Percentiles rank a stretch among this genome's conserved stretches.
Conservation (phyloP, 1,139 yeast species). For the Suhomyces ambrosiae region DNA sequence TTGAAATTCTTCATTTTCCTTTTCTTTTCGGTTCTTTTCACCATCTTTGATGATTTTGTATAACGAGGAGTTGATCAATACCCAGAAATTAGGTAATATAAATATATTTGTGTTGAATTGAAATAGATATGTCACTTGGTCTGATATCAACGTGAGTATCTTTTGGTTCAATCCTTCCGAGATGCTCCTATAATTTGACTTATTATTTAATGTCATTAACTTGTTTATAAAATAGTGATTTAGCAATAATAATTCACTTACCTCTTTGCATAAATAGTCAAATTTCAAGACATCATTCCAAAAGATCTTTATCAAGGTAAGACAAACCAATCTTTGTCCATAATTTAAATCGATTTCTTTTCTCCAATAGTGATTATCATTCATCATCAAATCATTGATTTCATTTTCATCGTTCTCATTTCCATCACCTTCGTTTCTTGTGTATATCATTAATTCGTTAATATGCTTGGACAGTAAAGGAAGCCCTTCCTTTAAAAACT, state of each 20-base stretch:
- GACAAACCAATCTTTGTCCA: constrained; percentile 43
- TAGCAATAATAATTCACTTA: constrained; percentile 56
- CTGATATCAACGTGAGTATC: constrained; percentile 29
- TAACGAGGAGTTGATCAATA: constrained; percentile 49
- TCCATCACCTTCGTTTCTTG: constrained; percentile 12
- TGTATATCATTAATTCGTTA: constrained; percentile 17
- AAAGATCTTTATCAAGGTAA: constrained; percentile 63
- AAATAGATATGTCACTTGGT: constrained; percentile 53
- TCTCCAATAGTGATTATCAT: constrained; percentile 7
- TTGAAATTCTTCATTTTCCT: constrained; percentile 34
- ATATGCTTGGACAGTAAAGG: constrained; percentile 40
- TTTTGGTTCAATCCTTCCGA: constrained; percentile 23
- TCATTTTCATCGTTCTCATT: constrained; percentile 15
- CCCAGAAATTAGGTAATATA: constrained; percentile 79
- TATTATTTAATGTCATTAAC: constrained; percentile 4
- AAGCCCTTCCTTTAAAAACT: constrained; percentile 55
- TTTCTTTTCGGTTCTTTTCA: constrained; percentile 23
- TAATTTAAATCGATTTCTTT: constrained; percentile 30
- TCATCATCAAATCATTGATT: constrained; percentile 1
- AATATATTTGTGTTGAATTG: constrained; percentile 66
- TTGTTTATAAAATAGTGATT: constrained; percentile 41
- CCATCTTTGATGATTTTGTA: constrained; percentile 37
- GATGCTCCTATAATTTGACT: constrained; percentile 2
- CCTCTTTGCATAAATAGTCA: constrained; percentile 61
- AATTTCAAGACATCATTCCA: constrained; percentile 66